These are phyloP conservation scores for Termitomyces sp. DNA, from an alignment of 768 basidiomycete species.

Conservation along the genomic window DNA sequence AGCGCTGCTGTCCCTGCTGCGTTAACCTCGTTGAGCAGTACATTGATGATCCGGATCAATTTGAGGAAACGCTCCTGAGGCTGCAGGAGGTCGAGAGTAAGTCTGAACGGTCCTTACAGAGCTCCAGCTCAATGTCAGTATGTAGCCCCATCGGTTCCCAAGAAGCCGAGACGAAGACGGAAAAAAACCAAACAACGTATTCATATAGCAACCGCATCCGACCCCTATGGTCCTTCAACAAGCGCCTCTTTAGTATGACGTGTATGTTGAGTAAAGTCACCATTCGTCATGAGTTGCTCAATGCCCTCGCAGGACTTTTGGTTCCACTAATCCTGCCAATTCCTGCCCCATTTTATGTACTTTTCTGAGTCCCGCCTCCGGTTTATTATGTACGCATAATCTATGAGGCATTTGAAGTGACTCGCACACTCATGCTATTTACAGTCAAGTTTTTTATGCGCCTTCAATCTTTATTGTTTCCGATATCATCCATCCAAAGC, in stretches of 20 bases:
- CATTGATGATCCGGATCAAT: constrained; percentile 7
- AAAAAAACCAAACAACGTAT: background rate
- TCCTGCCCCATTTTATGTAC: background rate
- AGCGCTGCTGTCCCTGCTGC: constrained; percentile 13
- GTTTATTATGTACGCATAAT: background rate
- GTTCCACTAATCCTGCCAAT: background rate
- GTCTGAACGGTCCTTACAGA: background rate
- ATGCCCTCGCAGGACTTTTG: background rate
- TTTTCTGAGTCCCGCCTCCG: background rate
- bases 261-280: background rate
- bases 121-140: background rate
- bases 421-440: background rate
- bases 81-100: constrained; percentile 1
- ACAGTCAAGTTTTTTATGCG: background rate
- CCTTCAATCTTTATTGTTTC: background rate
- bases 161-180: constrained; percentile 7
- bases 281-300: background rate
- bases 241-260: constrained; percentile 6
- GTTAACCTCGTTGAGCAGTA: constrained; percentile 10
- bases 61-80: constrained; percentile 1
- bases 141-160: background rate
- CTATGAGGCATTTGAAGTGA: background rate
- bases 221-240: constrained; percentile 14
- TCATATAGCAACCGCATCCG: constrained; percentile 4
- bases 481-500: background rate